Conservation (phyloP, 2,329 filamentous ascomycete species). For the Pseudogymnoascus sp. region DNA sequence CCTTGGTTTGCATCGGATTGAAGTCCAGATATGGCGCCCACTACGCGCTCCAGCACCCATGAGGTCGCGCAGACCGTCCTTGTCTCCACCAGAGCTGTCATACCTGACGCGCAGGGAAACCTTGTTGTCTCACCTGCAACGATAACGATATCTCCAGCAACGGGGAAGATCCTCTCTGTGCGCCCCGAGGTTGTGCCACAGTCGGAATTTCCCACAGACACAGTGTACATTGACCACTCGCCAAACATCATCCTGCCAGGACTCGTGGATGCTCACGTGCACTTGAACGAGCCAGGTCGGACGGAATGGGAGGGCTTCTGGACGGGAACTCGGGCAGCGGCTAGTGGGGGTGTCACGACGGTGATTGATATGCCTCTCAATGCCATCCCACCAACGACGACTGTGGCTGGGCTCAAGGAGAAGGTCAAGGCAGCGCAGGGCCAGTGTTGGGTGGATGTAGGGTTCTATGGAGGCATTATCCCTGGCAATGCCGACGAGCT, state of each 20-base stretch:
- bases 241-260: constrained; percentile 81
- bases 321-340: constrained; percentile 87
- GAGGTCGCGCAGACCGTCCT: constrained; percentile 50
- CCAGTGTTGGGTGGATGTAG: constrained; percentile 98
- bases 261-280: constrained; percentile 92
- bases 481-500: constrained; percentile 80
- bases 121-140: constrained; percentile 70
- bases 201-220: constrained; percentile 63
- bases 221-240: constrained; percentile 74
- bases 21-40: background rate
- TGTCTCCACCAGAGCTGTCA: constrained; percentile 73
- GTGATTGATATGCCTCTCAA: constrained; percentile 98
- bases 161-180: constrained; percentile 78
- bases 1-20: background rate
- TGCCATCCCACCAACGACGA: constrained; percentile 92
- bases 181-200: constrained; percentile 64
- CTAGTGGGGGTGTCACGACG: constrained; percentile 91
- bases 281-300: constrained; percentile 91
- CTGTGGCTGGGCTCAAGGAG: constrained; percentile 68
- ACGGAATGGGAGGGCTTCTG: constrained; percentile 99
- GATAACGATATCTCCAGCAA: constrained; percentile 65
- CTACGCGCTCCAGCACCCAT: background rate
- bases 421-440: constrained; percentile 77
- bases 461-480: constrained; percentile 91
- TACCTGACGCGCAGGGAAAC: constrained; percentile 58